These are phyloP conservation scores for Calonectria montana DNA, from an alignment of 2,329 filamentous ascomycete genomes.

Conservation along the genomic window DNA sequence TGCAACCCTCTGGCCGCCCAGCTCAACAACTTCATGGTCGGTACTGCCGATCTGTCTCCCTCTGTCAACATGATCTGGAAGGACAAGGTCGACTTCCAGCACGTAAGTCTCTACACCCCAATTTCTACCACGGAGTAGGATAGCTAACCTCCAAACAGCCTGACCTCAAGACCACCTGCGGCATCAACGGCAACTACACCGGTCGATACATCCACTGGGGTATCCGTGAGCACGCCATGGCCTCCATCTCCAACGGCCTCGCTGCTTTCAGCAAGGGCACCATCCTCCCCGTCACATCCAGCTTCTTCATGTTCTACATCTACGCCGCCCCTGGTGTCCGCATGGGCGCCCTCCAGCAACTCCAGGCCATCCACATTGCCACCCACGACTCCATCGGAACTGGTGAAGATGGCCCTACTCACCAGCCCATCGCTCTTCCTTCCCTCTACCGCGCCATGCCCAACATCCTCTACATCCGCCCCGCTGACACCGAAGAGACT, in stretches of 20 bases:
- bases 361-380: slow-evolving; percentile 69
- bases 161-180: slow-evolving; percentile 53
- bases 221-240: slow-evolving; percentile 72
- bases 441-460: slow-evolving; percentile 72
- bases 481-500: slow-evolving; percentile 68
- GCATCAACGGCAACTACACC: slow-evolving; percentile 64
- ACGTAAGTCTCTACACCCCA: slow-evolving; percentile 40
- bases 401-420: slow-evolving; percentile 71
- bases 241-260: slow-evolving; percentile 66
- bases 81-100: slow-evolving; percentile 62
- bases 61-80: slow-evolving; percentile 68
- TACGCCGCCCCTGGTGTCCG: slow-evolving; percentile 69
- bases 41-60: slow-evolving; percentile 64
- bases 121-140: not conserved
- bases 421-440: slow-evolving; percentile 70
- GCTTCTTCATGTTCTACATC: slow-evolving; percentile 73
- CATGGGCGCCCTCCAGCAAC: slow-evolving; percentile 67
- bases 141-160: slow-evolving; percentile 41
- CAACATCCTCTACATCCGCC: slow-evolving; percentile 70
- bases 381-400: slow-evolving; percentile 71
- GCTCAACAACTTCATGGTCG: slow-evolving; percentile 62
- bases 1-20: slow-evolving; percentile 63
- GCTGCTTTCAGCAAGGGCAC: slow-evolving; percentile 67
- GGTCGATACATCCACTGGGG: slow-evolving; percentile 71
- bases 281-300: slow-evolving; percentile 67